Evolutionary conservation across 1,139 yeast species (phyloP).

Genomic region (Saccharomyces hybrid): DNA sequence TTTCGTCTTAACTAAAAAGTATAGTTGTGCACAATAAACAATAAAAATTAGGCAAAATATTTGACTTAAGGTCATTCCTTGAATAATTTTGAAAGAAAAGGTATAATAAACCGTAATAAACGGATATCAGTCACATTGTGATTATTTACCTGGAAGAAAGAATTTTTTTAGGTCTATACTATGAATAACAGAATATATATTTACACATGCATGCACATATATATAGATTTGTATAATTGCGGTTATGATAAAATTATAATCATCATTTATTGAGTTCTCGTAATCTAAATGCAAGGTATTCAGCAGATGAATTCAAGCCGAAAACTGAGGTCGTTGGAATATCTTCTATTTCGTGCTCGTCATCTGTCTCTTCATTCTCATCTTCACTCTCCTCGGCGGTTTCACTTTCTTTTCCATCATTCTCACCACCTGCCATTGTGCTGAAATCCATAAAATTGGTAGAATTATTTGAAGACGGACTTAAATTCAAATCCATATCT

Average conservation of each 20-base stretch:
- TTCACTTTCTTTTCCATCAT: not conserved
- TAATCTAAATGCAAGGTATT: slow-evolving; percentile 22
- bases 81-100: too few relatives aligned
- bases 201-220: not conserved
- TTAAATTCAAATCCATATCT: not conserved
- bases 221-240: not conserved
- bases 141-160: too few relatives aligned
- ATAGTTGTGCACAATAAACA: too few relatives aligned
- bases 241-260: not conserved
- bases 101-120: too few relatives aligned
- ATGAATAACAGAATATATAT: not conserved
- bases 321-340: slow-evolving; percentile 21
- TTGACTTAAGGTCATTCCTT: too few relatives aligned
- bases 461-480: not conserved
- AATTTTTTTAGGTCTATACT: not conserved
- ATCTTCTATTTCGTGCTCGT: slow-evolving; percentile 10
- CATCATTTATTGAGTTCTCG: not conserved
- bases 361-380: slow-evolving; percentile 10
- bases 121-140: too few relatives aligned
- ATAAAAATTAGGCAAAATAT: too few relatives aligned
- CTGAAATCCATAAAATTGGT: not conserved
- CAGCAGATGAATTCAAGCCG: slow-evolving; percentile 30
- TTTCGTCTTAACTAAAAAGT: too few relatives aligned
- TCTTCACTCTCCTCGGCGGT: slow-evolving; percentile 1
- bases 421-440: not conserved